Percentiles rank a stretch among this genome's conserved stretches.
phyloP scores from a whole-genome alignment of 768 basidiomycete species.

The Antrodiella citrinella region DNA sequence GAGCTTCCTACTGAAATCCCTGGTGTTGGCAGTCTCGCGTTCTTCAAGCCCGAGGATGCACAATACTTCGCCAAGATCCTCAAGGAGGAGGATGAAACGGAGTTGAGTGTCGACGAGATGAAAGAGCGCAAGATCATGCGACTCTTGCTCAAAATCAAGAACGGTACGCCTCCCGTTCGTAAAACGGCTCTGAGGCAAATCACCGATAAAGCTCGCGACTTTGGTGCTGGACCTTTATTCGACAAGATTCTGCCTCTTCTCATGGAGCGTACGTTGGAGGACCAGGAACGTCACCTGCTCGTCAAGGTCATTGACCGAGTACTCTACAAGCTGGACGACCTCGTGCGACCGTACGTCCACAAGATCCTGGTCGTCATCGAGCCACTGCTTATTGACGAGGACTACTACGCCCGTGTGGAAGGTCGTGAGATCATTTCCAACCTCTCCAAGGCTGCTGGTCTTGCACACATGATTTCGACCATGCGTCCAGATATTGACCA shows the following conservation, averaged over 20 bases:
- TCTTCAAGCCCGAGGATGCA: slow-evolving; percentile 98
- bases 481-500: slow-evolving; percentile 99
- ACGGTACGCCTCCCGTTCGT: slow-evolving; percentile 95
- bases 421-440: slow-evolving; percentile 99
- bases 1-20: slow-evolving; percentile 97
- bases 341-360: slow-evolving; percentile 98
- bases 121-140: slow-evolving; percentile 99
- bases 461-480: slow-evolving; percentile 99
- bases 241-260: slow-evolving; percentile 97
- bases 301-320: slow-evolving; percentile 99
- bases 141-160: slow-evolving; percentile 95
- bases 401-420: slow-evolving; percentile 93
- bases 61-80: slow-evolving; percentile 96
- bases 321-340: slow-evolving; percentile 96
- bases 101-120: slow-evolving; percentile 92
- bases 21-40: slow-evolving; percentile 92
- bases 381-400: slow-evolving; percentile 96
- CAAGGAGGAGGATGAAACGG: slow-evolving; percentile 92
- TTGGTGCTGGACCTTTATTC: slow-evolving; percentile 95
- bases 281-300: slow-evolving; percentile 94
- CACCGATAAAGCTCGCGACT: slow-evolving; percentile 98
- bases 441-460: slow-evolving; percentile 94
- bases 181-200: slow-evolving; percentile 98
- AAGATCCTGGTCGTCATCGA: slow-evolving; percentile 99
- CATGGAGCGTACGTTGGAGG: slow-evolving; percentile 96